Evolutionary conservation across 805 yeast species (phyloP).

Genomic region (Candida boidinii): DNA sequence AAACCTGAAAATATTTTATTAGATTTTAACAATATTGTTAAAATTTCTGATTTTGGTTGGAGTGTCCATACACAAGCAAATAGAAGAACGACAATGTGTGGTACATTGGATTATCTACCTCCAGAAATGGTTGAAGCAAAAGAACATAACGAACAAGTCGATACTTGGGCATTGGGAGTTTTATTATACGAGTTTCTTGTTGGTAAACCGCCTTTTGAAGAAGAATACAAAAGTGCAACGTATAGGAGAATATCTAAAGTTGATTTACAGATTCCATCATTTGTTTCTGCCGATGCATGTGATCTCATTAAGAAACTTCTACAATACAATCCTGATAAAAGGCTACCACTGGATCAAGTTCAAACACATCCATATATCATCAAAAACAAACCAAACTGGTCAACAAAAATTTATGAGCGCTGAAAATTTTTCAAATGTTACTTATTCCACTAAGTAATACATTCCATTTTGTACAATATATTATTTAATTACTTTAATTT

Average conservation of each 20-base stretch:
- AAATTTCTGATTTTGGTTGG: slow-evolving; percentile 96
- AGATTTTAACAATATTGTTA: slow-evolving; percentile 66
- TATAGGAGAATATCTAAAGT: slow-evolving; percentile 72
- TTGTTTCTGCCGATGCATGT: slow-evolving; percentile 63
- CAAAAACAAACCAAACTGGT: slow-evolving; percentile 58
- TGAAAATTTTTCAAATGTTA: no score
- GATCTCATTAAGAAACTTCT: slow-evolving; percentile 62
- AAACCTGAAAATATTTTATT: slow-evolving; percentile 89
- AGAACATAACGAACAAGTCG: slow-evolving; percentile 72
- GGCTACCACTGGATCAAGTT: slow-evolving; percentile 56
- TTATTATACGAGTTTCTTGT: slow-evolving; percentile 77
- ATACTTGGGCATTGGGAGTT: slow-evolving; percentile 90
- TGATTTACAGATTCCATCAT: slow-evolving; percentile 66
- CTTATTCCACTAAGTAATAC: no score
- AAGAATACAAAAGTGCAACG: slow-evolving; percentile 65
- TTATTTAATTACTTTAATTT: no score
- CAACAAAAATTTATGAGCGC: neutral
- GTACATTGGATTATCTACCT: slow-evolving; percentile 88
- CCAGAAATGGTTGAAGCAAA: slow-evolving; percentile 90
- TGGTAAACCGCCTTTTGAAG: slow-evolving; percentile 92
- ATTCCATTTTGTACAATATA: no score
- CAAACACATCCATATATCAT: slow-evolving; percentile 78
- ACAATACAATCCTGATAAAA: slow-evolving; percentile 57
- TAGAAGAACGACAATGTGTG: slow-evolving; percentile 79
- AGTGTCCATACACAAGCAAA: slow-evolving; percentile 59